Conservation (phyloP, 495 filamentous ascomycete species). For the Rhypophila decipiens region DNA sequence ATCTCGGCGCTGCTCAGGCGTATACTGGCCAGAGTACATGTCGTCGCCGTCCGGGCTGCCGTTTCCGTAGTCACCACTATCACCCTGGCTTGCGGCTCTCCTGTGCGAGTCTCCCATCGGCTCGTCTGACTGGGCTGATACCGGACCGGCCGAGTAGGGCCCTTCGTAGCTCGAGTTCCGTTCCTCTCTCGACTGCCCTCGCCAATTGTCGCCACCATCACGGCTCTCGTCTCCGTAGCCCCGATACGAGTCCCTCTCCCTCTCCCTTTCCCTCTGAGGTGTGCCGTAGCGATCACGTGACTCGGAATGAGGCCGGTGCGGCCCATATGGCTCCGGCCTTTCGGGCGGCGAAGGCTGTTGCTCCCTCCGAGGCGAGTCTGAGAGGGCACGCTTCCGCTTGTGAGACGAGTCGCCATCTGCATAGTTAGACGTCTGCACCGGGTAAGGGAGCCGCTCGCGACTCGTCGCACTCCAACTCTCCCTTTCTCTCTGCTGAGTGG, state of each 20-base stretch:
- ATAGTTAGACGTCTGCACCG: constrained; percentile 29
- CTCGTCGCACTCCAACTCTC: constrained; percentile 27
- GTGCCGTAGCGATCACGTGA: constrained; percentile 35
- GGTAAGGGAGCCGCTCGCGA: constrained; percentile 32
- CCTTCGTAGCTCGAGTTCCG: constrained; percentile 38
- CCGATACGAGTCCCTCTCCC: constrained; percentile 25
- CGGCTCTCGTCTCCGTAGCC: constrained; percentile 30
- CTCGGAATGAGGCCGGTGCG: constrained; percentile 28
- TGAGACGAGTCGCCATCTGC: constrained; percentile 36
- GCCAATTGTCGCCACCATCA: constrained; percentile 40
- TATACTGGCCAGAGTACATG: constrained; percentile 37
- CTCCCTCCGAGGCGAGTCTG: constrained; percentile 34
- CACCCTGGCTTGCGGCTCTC: constrained; percentile 33
- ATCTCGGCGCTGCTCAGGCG: constrained; percentile 41
- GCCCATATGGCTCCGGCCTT: constrained; percentile 17
- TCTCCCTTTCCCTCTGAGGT: constrained; percentile 1
- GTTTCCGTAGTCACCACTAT: constrained; percentile 35
- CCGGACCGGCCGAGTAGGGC: constrained; percentile 31
- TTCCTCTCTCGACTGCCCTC: constrained; percentile 33
- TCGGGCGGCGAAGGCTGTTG: constrained; percentile 17
- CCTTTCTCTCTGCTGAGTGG: constrained; percentile 21
- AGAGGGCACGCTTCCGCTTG: constrained; percentile 50
- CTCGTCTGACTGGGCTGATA: constrained; percentile 40
- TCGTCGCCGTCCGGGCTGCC: constrained; percentile 46
- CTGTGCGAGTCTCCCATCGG: constrained; percentile 33